Percentiles rank a stretch among this genome's conserved stretches.
phyloP scores from a whole-genome alignment of 2,329 filamentous ascomycete genomes.

The Sclerotinia glacialis region DNA sequence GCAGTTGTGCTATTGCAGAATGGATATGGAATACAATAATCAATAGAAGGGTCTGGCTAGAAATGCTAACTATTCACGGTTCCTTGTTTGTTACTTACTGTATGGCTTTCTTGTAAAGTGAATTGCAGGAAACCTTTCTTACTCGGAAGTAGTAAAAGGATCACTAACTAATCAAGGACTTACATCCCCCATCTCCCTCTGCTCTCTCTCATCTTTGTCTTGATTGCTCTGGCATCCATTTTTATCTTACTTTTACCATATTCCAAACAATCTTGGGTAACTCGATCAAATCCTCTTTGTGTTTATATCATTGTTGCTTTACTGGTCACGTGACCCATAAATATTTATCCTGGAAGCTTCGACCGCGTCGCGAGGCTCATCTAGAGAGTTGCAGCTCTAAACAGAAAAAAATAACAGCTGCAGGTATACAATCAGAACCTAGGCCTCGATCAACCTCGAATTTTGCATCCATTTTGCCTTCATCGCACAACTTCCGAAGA shows the following conservation, averaged over 20 bases:
- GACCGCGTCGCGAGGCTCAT: slow-evolving; percentile 25
- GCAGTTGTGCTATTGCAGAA: neutral
- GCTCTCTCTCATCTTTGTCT: too few species aligned
- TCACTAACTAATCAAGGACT: neutral
- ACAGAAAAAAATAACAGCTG: slow-evolving; percentile 19
- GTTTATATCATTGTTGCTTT: neutral
- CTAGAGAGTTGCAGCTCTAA: slow-evolving; percentile 18
- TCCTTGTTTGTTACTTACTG: neutral
- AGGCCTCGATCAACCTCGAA: slow-evolving; percentile 20
- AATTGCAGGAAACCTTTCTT: neutral
- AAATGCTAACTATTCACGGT: neutral
- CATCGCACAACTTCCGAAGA: slow-evolving; percentile 17
- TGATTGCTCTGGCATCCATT: neutral
- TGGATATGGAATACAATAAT: neutral
- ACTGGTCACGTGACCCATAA: slow-evolving; percentile 20
- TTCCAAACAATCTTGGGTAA: too few species aligned
- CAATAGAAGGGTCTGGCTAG: neutral
- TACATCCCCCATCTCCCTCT: neutral
- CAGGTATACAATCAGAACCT: slow-evolving; percentile 10
- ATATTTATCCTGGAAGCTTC: slow-evolving; percentile 23
- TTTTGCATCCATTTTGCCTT: slow-evolving; percentile 8
- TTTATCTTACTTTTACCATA: neutral
- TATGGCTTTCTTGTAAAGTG: neutral
- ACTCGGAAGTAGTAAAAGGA: too few species aligned
- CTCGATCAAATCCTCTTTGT: neutral